phyloP scores from a whole-genome alignment of 306 rosid genomes.

The Vigna hirtella region DNA sequence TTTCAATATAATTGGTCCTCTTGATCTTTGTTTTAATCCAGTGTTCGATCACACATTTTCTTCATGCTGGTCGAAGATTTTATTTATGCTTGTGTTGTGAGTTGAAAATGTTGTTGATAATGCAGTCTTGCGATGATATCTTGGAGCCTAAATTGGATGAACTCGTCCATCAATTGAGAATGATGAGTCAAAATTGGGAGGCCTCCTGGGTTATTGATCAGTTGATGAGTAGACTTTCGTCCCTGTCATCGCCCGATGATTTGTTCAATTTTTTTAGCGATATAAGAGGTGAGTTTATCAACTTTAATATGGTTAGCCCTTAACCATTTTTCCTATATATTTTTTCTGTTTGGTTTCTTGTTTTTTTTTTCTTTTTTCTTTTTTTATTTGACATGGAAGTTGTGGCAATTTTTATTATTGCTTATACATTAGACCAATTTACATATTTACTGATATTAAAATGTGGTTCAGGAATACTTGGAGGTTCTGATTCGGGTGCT shows the following conservation, averaged over 20 bases:
- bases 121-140: conserved; percentile 84
- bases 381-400: not conserved
- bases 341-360: not conserved
- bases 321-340: conserved; percentile 3
- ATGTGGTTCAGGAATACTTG: conserved; percentile 75
- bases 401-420: not conserved
- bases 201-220: conserved; percentile 69
- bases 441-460: conserved; percentile 6
- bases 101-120: conserved; percentile 15
- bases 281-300: conserved; percentile 71
- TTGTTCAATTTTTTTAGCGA: conserved; percentile 86
- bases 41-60: not conserved
- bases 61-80: not conserved
- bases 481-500: conserved; percentile 70
- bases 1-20: not conserved
- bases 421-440: not conserved
- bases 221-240: conserved; percentile 68
- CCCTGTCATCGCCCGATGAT: conserved; percentile 84
- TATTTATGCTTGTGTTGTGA: conserved; percentile 1
- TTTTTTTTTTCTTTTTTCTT: not conserved
- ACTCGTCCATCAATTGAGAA: conserved; percentile 72
- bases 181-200: conserved; percentile 56
- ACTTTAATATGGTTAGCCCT: not conserved
- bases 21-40: not conserved
- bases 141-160: conserved; percentile 92